phyloP scores from a whole-genome alignment of 176 grass and related monocot species.

The Oryza brachyantha region DNA sequence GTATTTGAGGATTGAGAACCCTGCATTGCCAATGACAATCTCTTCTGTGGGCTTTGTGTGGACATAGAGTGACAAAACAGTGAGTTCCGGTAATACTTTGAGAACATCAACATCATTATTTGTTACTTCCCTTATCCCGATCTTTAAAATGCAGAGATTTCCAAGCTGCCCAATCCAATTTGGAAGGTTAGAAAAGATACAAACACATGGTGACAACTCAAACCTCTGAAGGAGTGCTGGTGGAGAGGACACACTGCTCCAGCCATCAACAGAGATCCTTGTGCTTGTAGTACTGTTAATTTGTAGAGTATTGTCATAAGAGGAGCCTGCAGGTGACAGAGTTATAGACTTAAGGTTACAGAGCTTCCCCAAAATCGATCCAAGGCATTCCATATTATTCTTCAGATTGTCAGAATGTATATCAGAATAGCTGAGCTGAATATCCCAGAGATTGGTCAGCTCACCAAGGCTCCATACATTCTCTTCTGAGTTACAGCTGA shows the following conservation, averaged over 20 bases:
- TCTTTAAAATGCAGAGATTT: neutral
- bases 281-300: neutral
- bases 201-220: neutral
- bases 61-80: neutral
- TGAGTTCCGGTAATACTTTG: neutral
- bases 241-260: neutral
- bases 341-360: neutral
- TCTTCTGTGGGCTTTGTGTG: neutral
- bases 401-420: neutral
- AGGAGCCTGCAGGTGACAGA: neutral
- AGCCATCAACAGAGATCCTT: neutral
- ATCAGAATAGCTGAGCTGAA: neutral
- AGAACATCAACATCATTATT: neutral
- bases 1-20: slow-evolving; percentile 1
- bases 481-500: neutral
- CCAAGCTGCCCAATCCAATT: neutral
- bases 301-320: neutral
- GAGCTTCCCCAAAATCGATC: neutral
- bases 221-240: neutral
- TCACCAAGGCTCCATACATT: neutral
- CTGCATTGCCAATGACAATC: neutral
- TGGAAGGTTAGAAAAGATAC: neutral
- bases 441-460: slow-evolving; percentile 2
- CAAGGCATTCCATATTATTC: neutral
- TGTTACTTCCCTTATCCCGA: neutral